Conservation (phyloP, 495 filamentous ascomycete species). For the Aeminium ludgeri region DNA sequence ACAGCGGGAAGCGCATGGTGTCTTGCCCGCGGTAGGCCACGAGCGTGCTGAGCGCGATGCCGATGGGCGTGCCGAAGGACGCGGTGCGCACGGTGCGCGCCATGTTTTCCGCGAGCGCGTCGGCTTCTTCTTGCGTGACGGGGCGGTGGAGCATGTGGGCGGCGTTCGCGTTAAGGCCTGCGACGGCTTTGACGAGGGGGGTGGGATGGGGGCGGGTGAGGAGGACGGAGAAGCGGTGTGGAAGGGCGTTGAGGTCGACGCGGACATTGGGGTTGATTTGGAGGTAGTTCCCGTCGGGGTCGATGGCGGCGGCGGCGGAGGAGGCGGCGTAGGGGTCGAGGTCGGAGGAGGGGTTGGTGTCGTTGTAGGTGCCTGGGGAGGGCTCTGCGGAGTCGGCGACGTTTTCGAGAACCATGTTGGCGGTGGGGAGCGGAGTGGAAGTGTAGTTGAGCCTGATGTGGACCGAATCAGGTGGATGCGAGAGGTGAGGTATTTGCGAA, state of each 20-base stretch:
- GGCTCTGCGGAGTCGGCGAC: constrained; percentile 3
- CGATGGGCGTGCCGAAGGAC: constrained; percentile 11
- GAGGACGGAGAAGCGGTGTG: constrained; percentile 4
- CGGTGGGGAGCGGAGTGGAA: constrained; percentile 1
- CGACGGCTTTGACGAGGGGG: neutral
- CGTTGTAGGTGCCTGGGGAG: constrained; percentile 3
- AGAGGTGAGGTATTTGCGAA: too few species aligned
- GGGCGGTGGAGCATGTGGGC: constrained; percentile 9
- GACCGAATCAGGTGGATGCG: too few species aligned
- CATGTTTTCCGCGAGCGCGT: constrained; percentile 14
- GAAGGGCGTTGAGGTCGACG: constrained; percentile 6
- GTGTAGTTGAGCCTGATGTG: too few species aligned
- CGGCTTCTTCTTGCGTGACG: constrained; percentile 13
- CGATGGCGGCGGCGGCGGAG: neutral
- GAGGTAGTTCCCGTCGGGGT: neutral
- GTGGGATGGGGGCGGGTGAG: neutral
- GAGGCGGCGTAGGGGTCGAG: constrained; percentile 10
- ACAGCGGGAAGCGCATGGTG: constrained; percentile 17
- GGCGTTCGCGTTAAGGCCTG: neutral
- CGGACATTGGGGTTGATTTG: neutral
- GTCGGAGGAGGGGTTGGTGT: constrained; percentile 12
- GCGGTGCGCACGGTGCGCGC: constrained; percentile 5
- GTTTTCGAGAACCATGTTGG: constrained; percentile 18
- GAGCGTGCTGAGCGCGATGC: constrained; percentile 1
- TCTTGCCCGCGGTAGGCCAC: constrained; percentile 3